Evolutionary conservation across 2,329 filamentous ascomycete genomes (phyloP).

Genomic region (Sphaerulina vaccinii): DNA sequence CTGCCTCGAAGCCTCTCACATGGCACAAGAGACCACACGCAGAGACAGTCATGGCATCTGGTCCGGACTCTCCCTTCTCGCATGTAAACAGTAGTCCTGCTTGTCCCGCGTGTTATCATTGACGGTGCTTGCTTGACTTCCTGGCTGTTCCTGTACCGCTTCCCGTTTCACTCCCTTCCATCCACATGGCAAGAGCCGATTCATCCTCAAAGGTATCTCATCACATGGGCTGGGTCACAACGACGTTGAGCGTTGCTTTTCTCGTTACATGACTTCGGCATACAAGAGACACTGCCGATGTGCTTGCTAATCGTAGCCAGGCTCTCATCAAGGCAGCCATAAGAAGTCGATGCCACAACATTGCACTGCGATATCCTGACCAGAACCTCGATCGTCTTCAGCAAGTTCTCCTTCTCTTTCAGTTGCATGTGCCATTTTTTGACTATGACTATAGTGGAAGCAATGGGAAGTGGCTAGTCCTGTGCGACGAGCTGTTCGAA

Average conservation of each 20-base stretch:
- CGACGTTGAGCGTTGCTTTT: background rate
- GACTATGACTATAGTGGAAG: constrained; percentile 3
- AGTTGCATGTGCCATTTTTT: background rate
- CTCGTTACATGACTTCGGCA: background rate
- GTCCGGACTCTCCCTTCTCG: too few relatives aligned
- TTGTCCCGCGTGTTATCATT: too few relatives aligned
- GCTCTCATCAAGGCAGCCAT: constrained; percentile 20
- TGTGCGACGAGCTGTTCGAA: constrained; percentile 16
- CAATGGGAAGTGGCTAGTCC: constrained; percentile 21
- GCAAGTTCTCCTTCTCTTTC: background rate
- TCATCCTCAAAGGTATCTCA: constrained; percentile 9
- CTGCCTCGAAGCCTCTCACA: background rate
- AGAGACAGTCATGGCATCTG: constrained; percentile 6
- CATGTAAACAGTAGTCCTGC: too few relatives aligned
- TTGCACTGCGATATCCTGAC: constrained; percentile 12
- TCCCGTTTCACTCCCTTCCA: background rate
- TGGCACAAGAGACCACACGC: constrained; percentile 4
- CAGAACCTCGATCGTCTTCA: constrained; percentile 14
- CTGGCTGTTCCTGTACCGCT: background rate
- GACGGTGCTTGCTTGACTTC: too few relatives aligned
- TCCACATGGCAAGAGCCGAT: constrained; percentile 12
- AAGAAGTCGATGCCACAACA: constrained; percentile 16
- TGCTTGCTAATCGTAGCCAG: constrained; percentile 5
- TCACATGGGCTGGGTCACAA: background rate
- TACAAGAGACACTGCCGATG: background rate